Evolutionary conservation across 129 eudicot species (phyloP), one percentile per base, ranked within the genome.

Genomic region (Cynara cardunculus): DNA sequence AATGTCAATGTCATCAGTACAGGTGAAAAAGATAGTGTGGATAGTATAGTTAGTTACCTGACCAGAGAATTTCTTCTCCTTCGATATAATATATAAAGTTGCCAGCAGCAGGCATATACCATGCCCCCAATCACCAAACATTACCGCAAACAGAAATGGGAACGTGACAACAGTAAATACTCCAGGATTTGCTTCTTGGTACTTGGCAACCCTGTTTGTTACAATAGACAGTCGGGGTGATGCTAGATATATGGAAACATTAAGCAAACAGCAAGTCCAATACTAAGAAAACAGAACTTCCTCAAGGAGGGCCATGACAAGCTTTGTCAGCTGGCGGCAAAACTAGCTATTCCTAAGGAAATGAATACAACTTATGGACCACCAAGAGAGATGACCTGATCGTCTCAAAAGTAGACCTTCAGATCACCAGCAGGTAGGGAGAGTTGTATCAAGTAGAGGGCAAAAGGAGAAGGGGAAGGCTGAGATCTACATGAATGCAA

Each of bases 101-200:
- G 89, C 94, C 82, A 90, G 84, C 18, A 92, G 77, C 24, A 92
- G 83, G 87, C 97, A 92, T 86, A 92, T 86, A 25, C 94, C 65
- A 56, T 56, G 65, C 65, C 65, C 62, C 65, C 65, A 56, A 56
- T 56, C 65, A 56, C 65, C 65, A 56, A 56, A 56, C 65, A 56
- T 56, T 56, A 56, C 65, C 65, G 65, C 97, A 84, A 91, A 91
- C 62, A 92, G 90, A 83, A 92, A 92, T 24, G 97, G 97, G 72
- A 92, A 92, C 1, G 97, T 92, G 68, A 92, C 94, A 65, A 92
- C 62, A 65, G 97, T 92, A 82, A 67, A 92, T 59, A 92, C 97
- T 79, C 86, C 88, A 79, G 97, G 97, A 84, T 92, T 92, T 69
- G 92, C 97, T 90, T 92, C 97, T 81, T 88, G 97, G 84, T 92